Base-by-base conservation (phyloP, 116 monocot species). In the Posidonia oceanica region DNA sequence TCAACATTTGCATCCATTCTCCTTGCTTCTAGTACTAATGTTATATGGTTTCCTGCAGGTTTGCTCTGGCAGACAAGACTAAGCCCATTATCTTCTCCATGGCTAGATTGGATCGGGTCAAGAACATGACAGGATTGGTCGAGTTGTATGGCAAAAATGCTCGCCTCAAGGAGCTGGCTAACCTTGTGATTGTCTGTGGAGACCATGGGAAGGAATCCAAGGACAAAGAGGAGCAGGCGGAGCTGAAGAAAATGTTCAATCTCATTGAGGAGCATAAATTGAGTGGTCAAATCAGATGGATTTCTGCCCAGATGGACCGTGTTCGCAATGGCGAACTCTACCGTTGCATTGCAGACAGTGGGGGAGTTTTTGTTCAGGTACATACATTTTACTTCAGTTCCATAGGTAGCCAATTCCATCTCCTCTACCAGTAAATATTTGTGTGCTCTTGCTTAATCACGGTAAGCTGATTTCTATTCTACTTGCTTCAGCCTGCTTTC, bases 61-160 rank as follows among this genome's bases (percentile, higher is more conserved):
- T 77, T 79, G 70, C 80, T 10, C 51, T 84, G 81, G 79, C 74
- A 59, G 89, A 94, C 44, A 79, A 59, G 64, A 83, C 66, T 75
- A 94, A 94, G 76, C 94, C 94, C 5, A 94, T 94, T 23, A 94
- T 94, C 18, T 94, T 94, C 59, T 88, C 90, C 22, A 94, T 94
- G 94, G 94, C 90, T 7, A 80, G 94, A 64, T 78, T 94, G 36
- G 94, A 90, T 70, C 80, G 82, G 12, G 93, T 93, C 41, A 93
- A 93, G 84, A 93, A 93, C 77, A 60, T 93, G 55, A 93, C 93
- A 12, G 93, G 93, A 15, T 75, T 93, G 63, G 93, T 93, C 3
- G 93, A 89, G 82, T 59, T 86, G 15, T 93, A 83, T 5, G 89
- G 84, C 14, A 88, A 70, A 80, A 86, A 79, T 73, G 29, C 75